Conservation (phyloP, 2,329 filamentous ascomycete genomes). For the Alternaria angustiovoidea region DNA sequence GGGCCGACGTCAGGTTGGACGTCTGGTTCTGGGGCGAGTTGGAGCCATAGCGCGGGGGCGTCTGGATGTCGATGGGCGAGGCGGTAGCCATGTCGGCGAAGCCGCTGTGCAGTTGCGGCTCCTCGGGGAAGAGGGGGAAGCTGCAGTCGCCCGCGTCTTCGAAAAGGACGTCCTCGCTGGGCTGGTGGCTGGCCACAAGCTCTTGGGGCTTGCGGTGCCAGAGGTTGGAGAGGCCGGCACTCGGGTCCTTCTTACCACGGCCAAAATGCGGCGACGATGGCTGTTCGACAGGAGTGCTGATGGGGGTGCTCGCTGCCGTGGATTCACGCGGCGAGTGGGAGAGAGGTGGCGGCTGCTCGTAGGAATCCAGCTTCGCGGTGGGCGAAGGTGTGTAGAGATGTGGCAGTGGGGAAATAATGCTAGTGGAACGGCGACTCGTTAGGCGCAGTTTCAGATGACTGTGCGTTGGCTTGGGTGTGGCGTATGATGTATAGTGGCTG, state of each 20-base stretch:
- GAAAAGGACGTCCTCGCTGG: constrained; percentile 50
- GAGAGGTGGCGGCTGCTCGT: constrained; percentile 61
- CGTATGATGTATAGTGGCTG: no score
- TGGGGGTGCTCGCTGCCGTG: constrained; percentile 61
- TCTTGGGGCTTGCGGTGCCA: constrained; percentile 56
- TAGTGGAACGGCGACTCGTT: constrained; percentile 18
- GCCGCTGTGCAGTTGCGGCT: constrained; percentile 31
- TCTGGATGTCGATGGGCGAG: constrained; percentile 67
- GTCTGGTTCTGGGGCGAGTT: constrained; percentile 68
- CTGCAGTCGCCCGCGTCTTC: constrained; percentile 53
- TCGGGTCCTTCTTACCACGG: constrained; percentile 53
- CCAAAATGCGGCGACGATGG: constrained; percentile 53
- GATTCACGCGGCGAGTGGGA: constrained; percentile 62
- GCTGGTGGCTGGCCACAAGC: constrained; percentile 40
- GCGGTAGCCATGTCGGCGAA: constrained; percentile 61
- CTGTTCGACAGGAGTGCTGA: constrained; percentile 51
- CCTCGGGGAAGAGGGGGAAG: constrained; percentile 50
- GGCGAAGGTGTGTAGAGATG: constrained; percentile 17
- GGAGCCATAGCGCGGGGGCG: constrained; percentile 62
- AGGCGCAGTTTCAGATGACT: constrained; percentile 18
- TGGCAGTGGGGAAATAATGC: constrained; percentile 7
- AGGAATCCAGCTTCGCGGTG: constrained; percentile 63
- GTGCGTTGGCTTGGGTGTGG: neutral
- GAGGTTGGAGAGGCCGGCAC: constrained; percentile 48
- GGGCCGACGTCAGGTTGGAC: constrained; percentile 69